These are phyloP conservation scores for Scutellaria barbata DNA, from an alignment of 257 asterid genomes.

Conservation along the genomic window DNA sequence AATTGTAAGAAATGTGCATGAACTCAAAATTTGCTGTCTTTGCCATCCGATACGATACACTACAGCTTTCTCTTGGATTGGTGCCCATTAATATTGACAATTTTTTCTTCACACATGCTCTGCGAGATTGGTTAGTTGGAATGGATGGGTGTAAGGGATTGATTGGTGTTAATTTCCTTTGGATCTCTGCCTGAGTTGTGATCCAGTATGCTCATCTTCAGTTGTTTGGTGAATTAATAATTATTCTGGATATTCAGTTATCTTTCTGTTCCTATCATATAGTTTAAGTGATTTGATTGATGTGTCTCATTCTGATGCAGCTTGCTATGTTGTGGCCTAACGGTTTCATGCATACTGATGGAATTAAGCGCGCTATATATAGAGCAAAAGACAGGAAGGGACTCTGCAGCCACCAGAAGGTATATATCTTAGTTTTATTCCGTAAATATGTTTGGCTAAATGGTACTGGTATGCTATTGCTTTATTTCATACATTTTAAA, in stretches of 20 bases:
- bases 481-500: conserved; percentile 1
- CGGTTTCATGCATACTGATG: conserved; percentile 79
- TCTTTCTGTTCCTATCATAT: conserved; percentile 12
- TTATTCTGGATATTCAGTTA: conserved; percentile 5
- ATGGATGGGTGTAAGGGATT: not conserved
- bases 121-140: not conserved
- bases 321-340: conserved; percentile 84
- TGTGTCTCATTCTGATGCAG: conserved; percentile 46
- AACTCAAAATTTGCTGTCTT: too few species aligned
- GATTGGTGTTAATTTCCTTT: not conserved
- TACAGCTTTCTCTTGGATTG: too few species aligned
- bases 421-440: conserved; percentile 29
- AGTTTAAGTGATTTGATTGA: not conserved
- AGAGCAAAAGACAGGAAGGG: conserved; percentile 77
- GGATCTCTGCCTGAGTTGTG: not conserved
- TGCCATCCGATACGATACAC: too few species aligned
- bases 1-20: too few species aligned
- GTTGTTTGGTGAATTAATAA: conserved; percentile 15
- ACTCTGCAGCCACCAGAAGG: conserved; percentile 54
- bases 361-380: conserved; percentile 75
- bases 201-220: not conserved
- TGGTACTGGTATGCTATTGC: conserved; percentile 10
- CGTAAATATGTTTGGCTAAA: conserved; percentile 4
- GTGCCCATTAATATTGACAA: not conserved
- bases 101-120: not conserved